These are phyloP conservation scores for Ceriops tagal DNA, from an alignment of 345 rosid species.

Conservation along the genomic window DNA sequence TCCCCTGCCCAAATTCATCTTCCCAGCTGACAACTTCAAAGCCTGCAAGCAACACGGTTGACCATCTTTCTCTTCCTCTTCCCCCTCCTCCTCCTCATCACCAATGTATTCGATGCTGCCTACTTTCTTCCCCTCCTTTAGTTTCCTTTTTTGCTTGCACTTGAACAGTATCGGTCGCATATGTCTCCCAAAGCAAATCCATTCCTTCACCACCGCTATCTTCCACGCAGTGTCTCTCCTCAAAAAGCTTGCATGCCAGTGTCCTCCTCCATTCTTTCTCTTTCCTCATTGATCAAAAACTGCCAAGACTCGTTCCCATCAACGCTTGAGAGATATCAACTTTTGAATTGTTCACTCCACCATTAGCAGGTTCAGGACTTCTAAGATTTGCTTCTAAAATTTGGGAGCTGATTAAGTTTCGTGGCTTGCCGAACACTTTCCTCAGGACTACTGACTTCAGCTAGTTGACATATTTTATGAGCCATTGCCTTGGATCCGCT, in stretches of 20 bases:
- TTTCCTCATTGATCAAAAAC: slow-evolving; percentile 77
- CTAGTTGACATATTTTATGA: slow-evolving; percentile 14
- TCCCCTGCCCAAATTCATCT: slow-evolving; percentile 86
- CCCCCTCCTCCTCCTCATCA: slow-evolving; percentile 40
- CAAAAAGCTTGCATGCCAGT: slow-evolving; percentile 84
- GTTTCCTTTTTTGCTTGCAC: slow-evolving; percentile 25
- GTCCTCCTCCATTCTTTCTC: slow-evolving; percentile 98
- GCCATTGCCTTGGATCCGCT: slow-evolving; percentile 49
- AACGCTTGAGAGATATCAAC: slow-evolving; percentile 4
- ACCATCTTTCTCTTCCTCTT: slow-evolving; percentile 44
- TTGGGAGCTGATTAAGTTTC: slow-evolving; percentile 24
- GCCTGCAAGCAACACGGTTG: slow-evolving; percentile 85
- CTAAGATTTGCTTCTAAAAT: slow-evolving; percentile 21
- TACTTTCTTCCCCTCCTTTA: slow-evolving; percentile 33
- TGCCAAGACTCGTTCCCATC: slow-evolving; percentile 33
- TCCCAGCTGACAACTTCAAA: slow-evolving; percentile 78
- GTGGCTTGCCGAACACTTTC: slow-evolving; percentile 14
- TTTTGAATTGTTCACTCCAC: slow-evolving; percentile 12
- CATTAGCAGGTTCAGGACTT: slow-evolving; percentile 9
- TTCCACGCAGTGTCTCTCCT: slow-evolving; percentile 64
- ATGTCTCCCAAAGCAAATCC: slow-evolving; percentile 93
- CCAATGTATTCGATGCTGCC: slow-evolving; percentile 7
- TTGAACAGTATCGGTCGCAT: slow-evolving; percentile 52
- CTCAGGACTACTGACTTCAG: slow-evolving; percentile 14
- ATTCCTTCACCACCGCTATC: slow-evolving; percentile 58